These are phyloP conservation scores for Populus davidiana DNA, from an alignment of 345 rosid genomes.

Conservation along the genomic window DNA sequence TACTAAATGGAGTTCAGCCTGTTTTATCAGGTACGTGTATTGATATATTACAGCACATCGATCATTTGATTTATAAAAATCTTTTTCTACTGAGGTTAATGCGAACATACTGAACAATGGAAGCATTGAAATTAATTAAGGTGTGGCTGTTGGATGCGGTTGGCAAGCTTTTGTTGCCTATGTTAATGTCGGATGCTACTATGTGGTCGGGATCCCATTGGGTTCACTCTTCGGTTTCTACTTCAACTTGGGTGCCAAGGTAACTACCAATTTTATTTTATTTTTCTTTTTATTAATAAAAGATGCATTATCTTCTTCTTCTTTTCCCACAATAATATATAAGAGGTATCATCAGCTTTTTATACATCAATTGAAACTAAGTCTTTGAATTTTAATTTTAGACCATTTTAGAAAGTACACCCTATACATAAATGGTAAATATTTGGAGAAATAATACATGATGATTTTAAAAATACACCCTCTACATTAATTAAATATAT, in stretches of 20 bases:
- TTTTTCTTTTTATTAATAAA: not conserved
- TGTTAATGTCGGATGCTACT: constrained; percentile 68
- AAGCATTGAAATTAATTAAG: constrained; percentile 21
- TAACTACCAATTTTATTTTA: constrained; percentile 2
- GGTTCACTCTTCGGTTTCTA: constrained; percentile 61
- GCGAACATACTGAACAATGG: not conserved
- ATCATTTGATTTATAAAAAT: not conserved
- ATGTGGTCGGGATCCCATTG: constrained; percentile 62
- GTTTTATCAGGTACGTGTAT: constrained; percentile 55
- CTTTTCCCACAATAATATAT: too few species aligned
- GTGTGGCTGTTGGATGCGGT: constrained; percentile 86
- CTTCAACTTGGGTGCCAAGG: constrained; percentile 66
- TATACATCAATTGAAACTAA: too few species aligned
- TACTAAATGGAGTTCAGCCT: constrained; percentile 70
- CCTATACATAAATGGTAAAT: too few species aligned
- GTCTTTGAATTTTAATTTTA: too few species aligned
- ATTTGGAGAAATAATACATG: too few species aligned
- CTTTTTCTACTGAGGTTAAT: not conserved
- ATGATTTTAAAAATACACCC: too few species aligned
- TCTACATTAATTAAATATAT: too few species aligned
- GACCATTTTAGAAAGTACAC: too few species aligned
- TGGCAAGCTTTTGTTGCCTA: constrained; percentile 78
- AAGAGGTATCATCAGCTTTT: too few species aligned
- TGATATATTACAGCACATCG: not conserved
- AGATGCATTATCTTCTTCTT: too few species aligned